Base-by-base conservation (phyloP, 2,329 filamentous ascomycete species). In the Cladosporium colombiae region DNA sequence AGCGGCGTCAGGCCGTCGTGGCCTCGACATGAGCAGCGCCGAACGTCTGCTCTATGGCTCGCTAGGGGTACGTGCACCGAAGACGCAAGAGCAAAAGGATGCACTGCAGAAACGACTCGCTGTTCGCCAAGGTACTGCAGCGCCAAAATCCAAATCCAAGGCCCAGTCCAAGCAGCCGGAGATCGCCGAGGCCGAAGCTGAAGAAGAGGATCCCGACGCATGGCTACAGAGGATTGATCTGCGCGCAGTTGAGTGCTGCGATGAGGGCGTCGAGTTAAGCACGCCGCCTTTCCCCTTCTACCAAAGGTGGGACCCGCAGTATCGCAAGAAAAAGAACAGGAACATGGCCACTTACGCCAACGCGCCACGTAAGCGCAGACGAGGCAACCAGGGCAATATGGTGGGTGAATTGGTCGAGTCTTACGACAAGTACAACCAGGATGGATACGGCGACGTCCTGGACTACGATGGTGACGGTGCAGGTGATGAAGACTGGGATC, bases 271-370 rank as follows among this genome's bases (percentile, higher is more conserved):
- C 46, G 80, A 85, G 35, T 81, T 96, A 55, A 90, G 86, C 62
- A 85, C 91, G 37, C 93, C 94, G 0, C 91, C 93, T 0, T 97
- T 96, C 73, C 93, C 93, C 0, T 97, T 97, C 76, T 83, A 91
- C 18, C 93, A 97, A 76, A 71, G 74, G 27, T 97, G 93, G 94
- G 92, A 96, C 77, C 85, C 86, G 3, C 89, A 92, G 67, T 91
- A 93, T 72, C 57, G 46, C 37, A 57, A 29, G 27, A 49, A 63
- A 35, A 56, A 63, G 35, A 63, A 63, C 50, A 46, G 50, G 18
- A 66, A 79, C 76, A 68, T 77, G 74, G 25, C 74, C 68, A 64
- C 60, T 35, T 68, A 66, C 25, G 77, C 76, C 46, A 79, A 80
- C 57, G 75, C 78, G 31, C 78, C 78, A 27, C 78, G 77, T 44